Base-by-base conservation (phyloP, 345 rosid genomes). In the Eucalyptus curtisii region DNA sequence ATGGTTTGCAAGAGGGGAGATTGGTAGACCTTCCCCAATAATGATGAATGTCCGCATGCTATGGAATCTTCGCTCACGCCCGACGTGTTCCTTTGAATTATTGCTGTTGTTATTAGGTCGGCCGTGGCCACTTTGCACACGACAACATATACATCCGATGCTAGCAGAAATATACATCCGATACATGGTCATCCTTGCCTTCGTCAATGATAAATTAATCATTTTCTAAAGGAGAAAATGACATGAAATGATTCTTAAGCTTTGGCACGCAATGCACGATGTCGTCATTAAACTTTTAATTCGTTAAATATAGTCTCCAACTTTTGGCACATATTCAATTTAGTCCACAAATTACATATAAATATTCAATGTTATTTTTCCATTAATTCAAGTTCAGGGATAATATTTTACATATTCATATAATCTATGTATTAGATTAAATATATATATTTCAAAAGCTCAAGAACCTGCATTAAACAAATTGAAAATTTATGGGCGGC, bases 251-350 rank as follows among this genome's bases (percentile, higher is more conserved):
- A 0, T 55, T 55, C 0, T 55, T 55, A 55, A 55, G 20, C 61
- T 55, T 55, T 24, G 61, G 61, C 30, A 0, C 13, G 0, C 57
- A 52, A 33, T 71, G 20, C 20, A 9, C 4, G 0, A 17, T 33
- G 25, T 17, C 81, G 11, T 33, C 24, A 5, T 2, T 71, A 6
- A 71, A 8, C 1, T 33, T 68, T 68, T 9, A 33, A n/a, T 33
- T 0, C 6, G 0, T 68, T 68, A 2, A 4, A 17, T 33, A 2
- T 10, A 1, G 0, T 68, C 1, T 19, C 2, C 17, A 68, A 68
- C 6, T 68, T 68, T 4, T 68, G 0, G 2, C 6, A 5, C 3
- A 68, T 8, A 10, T 68, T 17, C 1, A 68, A 33, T 33, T 17
- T 8, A 68, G 0, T 33, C 7, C 24, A 2, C 2, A 8, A 15